phyloP scores from a whole-genome alignment of 257 asterid species.

The Lantana camara region DNA sequence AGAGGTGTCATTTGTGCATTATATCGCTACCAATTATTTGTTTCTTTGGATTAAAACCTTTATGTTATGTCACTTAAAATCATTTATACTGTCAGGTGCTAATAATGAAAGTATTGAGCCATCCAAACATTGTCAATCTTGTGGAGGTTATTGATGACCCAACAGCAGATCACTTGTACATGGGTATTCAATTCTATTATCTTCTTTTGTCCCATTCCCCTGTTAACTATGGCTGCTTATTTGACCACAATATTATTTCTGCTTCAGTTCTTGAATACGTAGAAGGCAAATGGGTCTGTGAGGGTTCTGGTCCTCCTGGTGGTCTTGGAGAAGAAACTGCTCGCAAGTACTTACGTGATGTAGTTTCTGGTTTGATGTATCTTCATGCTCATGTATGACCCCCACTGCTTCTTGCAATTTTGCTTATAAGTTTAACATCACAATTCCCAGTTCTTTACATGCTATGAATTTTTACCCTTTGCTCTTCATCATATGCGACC shows the following conservation, averaged over 20 bases:
- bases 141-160: constrained; percentile 98
- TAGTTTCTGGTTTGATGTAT: constrained; percentile 88
- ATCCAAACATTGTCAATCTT: constrained; percentile 95
- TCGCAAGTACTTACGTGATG: constrained; percentile 79
- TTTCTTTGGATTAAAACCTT: background rate
- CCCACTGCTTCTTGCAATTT: constrained; percentile 20
- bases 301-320: constrained; percentile 77
- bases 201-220: constrained; percentile 21
- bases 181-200: constrained; percentile 65
- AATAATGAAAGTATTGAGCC: constrained; percentile 51
- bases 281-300: constrained; percentile 91
- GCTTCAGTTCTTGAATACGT: constrained; percentile 91
- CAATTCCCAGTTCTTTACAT: background rate
- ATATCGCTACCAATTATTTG: background rate
- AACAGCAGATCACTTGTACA: constrained; percentile 80
- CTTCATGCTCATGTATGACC: constrained; percentile 94
- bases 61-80: background rate
- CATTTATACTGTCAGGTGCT: background rate
- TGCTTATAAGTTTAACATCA: constrained; percentile 17
- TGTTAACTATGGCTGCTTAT: constrained; percentile 18
- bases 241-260: constrained; percentile 22
- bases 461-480: too few species aligned
- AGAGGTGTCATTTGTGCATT: constrained; percentile 1
- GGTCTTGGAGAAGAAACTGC: constrained; percentile 75
- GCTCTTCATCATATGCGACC: too few species aligned